Conservation (phyloP, 768 basidiomycete genomes). For the Trametes villosa region DNA sequence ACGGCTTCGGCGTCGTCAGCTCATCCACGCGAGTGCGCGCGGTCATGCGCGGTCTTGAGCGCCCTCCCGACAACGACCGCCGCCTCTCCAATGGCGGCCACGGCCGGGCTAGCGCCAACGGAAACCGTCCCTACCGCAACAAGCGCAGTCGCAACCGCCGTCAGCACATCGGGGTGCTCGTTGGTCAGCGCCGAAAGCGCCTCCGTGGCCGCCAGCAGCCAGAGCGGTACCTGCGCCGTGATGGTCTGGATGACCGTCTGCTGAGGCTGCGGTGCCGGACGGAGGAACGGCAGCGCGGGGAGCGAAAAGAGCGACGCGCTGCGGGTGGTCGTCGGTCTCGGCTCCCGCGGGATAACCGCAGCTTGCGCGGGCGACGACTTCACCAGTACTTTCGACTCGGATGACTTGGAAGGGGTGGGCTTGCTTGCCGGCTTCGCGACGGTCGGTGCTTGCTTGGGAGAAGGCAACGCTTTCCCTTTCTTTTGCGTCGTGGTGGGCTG, state of each 20-base stretch:
- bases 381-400: slow-evolving; percentile 1
- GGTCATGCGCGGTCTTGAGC: slow-evolving; percentile 19
- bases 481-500: background rate
- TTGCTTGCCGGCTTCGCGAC: slow-evolving; percentile 1
- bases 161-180: slow-evolving; percentile 23
- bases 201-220: slow-evolving; percentile 28
- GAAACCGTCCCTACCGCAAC: slow-evolving; percentile 20
- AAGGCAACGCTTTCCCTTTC: background rate
- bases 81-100: slow-evolving; percentile 22
- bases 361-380: slow-evolving; percentile 8
- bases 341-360: background rate
- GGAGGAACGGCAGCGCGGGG: slow-evolving; percentile 21
- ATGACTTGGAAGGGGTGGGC: background rate
- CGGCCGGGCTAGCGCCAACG: slow-evolving; percentile 11
- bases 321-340: background rate
- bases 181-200: slow-evolving; percentile 22
- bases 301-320: slow-evolving; percentile 21
- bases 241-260: slow-evolving; percentile 20
- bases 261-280: slow-evolving; percentile 17
- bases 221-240: slow-evolving; percentile 26
- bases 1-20: too few relatives aligned
- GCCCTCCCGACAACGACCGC: slow-evolving; percentile 18
- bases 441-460: slow-evolving; percentile 13
- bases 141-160: slow-evolving; percentile 18
- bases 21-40: slow-evolving; percentile 9